These are phyloP conservation scores for Xanthoconium purpureum DNA, from an alignment of 768 basidiomycete species.

Conservation along the genomic window DNA sequence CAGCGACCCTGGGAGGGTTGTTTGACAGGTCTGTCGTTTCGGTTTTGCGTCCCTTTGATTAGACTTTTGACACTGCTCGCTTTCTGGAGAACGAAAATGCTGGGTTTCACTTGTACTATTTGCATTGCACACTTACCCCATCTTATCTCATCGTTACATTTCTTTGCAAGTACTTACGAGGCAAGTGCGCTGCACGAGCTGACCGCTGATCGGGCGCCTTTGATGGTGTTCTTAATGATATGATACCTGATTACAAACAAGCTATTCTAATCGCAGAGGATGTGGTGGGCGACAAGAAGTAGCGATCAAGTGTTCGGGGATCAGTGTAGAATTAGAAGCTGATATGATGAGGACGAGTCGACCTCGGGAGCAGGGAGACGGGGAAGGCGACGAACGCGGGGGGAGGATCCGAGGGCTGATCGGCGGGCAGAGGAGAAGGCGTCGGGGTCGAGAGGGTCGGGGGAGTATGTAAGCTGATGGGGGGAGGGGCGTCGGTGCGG, in stretches of 20 bases:
- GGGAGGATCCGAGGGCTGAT: conserved; percentile 12
- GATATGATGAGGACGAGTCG: conserved; percentile 2
- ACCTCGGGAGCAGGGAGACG: conserved; percentile 16
- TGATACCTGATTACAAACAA: conserved; percentile 29
- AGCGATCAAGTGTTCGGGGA: conserved; percentile 12
- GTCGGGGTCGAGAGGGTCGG: conserved; percentile 21
- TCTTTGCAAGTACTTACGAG: conserved; percentile 24
- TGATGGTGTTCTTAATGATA: conserved; percentile 28
- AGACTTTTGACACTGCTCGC: conserved; percentile 22
- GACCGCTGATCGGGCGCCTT: conserved; percentile 19
- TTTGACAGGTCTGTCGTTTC: conserved; percentile 20
- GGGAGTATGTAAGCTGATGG: conserved; percentile 23
- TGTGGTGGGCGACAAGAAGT: conserved; percentile 4
- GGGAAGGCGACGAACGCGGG: conserved; percentile 19
- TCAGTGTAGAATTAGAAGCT: conserved; percentile 21
- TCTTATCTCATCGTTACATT: conserved; percentile 17
- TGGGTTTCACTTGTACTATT: conserved; percentile 35
- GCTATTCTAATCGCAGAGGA: conserved; percentile 28
- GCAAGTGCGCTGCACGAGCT: conserved; percentile 17
- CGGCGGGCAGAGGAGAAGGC: conserved; percentile 15
- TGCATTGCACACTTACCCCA: conserved; percentile 26
- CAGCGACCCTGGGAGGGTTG: background rate
- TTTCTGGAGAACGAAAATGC: conserved; percentile 17
- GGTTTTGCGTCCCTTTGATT: conserved; percentile 10
- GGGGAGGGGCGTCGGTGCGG: conserved; percentile 26